Evolutionary conservation across 2,329 filamentous ascomycete species (phyloP), one percentile per base, ranked within the genome.

Genomic region (Allantophomopsis cytisporea): DNA sequence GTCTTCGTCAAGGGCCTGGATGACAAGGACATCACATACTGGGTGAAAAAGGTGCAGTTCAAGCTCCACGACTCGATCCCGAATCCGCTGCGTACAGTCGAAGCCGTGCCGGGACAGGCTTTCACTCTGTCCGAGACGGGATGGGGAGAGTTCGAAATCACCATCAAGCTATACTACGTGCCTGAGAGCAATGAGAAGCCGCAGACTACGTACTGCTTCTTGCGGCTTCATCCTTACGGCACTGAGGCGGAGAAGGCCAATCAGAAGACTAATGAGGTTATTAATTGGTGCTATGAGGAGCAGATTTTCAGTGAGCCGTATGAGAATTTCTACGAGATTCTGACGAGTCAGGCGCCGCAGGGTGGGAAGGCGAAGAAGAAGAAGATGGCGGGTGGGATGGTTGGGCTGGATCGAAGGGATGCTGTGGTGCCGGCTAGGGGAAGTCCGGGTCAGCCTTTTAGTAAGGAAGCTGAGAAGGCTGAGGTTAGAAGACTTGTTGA

Each of bases 141-240:
- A 37, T 98, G 93, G 84, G 91, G 91, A 53, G 91, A 95, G 63
- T 98, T 98, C 64, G 86, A 91, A 58, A 93, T 98, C 53, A 84
- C 88, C 46, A 82, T 98, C 56, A 87, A 94, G 56, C 71, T 98
- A 35, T 94, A 94, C 65, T 98, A 95, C 61, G 78, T 84, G 41
- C 78, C 83, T 41, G 83, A 93, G 56, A 83, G 80, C 31, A 79
- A 76, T 51, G 91, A 98, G 66, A 98, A 98, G 60, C 84, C 89
- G 4, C 85, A 94, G 61, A 93, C 88, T n/a, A 64, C 94, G 2
- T 94, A 91, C 66, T 91, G 96, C 60, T 86, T 87, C 54, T 66
- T 98, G 41, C 83, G 88, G 39, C 71, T 98, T 10, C 88, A 95
- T 55, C 85, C 89, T 2, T 98, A 89, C 59, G 87, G 87, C 42